Base-by-base conservation (phyloP, 352 stramenopile species). In the Globisporangium barbulae region DNA sequence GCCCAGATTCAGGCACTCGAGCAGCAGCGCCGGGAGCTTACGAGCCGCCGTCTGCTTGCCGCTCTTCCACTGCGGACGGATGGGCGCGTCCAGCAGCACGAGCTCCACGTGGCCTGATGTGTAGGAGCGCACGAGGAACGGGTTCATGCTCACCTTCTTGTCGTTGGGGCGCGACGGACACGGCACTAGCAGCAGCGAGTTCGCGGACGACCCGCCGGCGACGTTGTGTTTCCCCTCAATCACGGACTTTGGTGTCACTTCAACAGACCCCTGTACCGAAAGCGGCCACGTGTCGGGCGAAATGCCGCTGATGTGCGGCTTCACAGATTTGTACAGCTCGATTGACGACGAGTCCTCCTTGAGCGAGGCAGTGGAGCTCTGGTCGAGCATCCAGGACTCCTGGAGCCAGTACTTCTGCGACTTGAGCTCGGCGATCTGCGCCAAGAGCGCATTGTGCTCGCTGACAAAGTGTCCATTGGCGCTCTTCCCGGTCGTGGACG, bases 331-430 rank as follows among this genome's bases (percentile, higher is more conserved):
- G 31, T 75, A 76, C 22, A 71, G 59, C 37, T 78, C 73, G 52
- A 8, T 47, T 28, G 54, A 33, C 47, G 62, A 13, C n/a, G 31
- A 7, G 9, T 47, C 31, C 25, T 47, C 31, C 25, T 59, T 39
- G 37, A 21, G 21, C 59, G 41, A 13, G 55, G 19, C 12, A 31
- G 6, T 22, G 25, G 12, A 0, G 70, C 69, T 56, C 10, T 53
- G 35, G 17, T 63, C 63, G 19, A 58, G 45, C 22, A 55, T 54
- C 85, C 85, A 94, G 8, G 75, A 73, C 68, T 92, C 76, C 19
- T 90, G 70, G 8, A 94, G 64, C 85, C 85, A 94, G 71, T 91
- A 91, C 68, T 91, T 90, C 49, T 94, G 85, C 22, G 85, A 91
- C 71, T 91, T 93, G 44, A 94, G 74, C 61, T 88, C 78, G 0